A percentile compares a stretch with the other conserved stretches of the same genome.
phyloP scores from a whole-genome alignment of 768 basidiomycete species.

The Tulasnella sp. region DNA sequence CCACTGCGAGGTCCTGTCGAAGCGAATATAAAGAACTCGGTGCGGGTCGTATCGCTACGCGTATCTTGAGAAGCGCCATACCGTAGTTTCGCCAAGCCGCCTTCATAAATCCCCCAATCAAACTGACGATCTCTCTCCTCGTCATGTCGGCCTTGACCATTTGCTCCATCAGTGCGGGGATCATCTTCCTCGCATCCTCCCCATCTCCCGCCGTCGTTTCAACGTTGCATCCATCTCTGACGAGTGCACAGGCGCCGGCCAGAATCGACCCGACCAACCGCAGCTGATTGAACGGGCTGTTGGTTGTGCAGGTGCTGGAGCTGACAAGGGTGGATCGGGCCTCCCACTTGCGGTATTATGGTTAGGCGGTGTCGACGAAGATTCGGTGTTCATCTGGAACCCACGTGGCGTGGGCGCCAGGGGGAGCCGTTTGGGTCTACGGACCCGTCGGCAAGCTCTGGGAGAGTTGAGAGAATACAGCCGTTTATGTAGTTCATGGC shows the following conservation, averaged over 20 bases:
- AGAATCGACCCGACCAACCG: not conserved
- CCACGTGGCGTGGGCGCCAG: not conserved
- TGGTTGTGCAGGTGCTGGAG: not conserved
- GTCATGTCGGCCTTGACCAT: not conserved
- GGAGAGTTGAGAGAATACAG: not conserved
- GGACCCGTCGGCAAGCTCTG: not conserved
- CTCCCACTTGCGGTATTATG: not conserved
- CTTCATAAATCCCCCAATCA: not conserved
- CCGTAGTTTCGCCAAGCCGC: no score
- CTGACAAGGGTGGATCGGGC: not conserved
- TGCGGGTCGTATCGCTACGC: no score
- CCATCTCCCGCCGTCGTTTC: not conserved
- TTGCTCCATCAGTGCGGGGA: constrained; percentile 10
- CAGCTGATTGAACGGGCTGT: constrained; percentile 1
- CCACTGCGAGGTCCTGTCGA: no score
- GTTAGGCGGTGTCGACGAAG: not conserved
- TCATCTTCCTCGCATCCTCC: constrained; percentile 12
- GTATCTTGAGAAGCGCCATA: no score
- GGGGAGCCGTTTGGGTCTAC: no score
- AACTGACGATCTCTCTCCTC: not conserved
- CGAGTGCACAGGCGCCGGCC: not conserved
- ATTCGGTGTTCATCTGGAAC: not conserved
- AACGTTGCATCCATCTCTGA: not conserved
- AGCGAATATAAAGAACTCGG: no score
- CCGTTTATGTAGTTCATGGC: not conserved